Evolutionary conservation across 2,329 filamentous ascomycete genomes (phyloP).

Genomic region (Pseudogymnoascus sp.): DNA sequence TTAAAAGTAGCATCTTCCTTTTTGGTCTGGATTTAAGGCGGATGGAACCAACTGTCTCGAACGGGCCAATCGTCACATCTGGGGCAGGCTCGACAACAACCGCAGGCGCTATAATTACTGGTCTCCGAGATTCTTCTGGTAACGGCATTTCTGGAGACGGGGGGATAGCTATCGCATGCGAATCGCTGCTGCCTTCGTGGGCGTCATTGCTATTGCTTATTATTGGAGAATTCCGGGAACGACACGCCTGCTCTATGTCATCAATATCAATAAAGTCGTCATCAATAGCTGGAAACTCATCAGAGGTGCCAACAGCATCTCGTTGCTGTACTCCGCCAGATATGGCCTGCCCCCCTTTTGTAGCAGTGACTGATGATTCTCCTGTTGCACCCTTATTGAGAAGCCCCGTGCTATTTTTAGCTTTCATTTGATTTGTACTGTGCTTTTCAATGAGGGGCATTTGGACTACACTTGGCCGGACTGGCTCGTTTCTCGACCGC

Average conservation of each 20-base stretch:
- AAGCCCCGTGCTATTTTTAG: neutral
- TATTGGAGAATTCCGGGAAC: neutral
- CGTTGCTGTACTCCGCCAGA: neutral
- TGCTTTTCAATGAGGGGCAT: neutral
- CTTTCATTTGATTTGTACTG: neutral
- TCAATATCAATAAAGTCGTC: slow-evolving; percentile 10
- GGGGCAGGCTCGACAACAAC: neutral
- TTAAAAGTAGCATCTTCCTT: slow-evolving; percentile 6
- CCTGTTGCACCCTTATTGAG: neutral
- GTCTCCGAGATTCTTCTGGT: neutral
- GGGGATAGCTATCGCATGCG: neutral
- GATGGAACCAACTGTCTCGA: neutral
- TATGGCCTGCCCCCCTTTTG: neutral
- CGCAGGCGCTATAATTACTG: neutral
- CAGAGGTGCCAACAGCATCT: neutral
- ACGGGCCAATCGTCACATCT: neutral
- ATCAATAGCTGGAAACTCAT: neutral
- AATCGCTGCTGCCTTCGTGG: neutral
- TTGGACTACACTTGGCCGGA: neutral
- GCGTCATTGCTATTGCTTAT: neutral
- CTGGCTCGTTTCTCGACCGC: neutral
- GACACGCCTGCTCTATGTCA: neutral
- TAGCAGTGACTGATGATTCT: neutral
- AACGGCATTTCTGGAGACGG: neutral
- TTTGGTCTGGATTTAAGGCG: slow-evolving; percentile 11